Evolutionary conservation across 2,329 filamentous ascomycete genomes (phyloP), one percentile per base, ranked within the genome.

Genomic region (Daldinia sp.): DNA sequence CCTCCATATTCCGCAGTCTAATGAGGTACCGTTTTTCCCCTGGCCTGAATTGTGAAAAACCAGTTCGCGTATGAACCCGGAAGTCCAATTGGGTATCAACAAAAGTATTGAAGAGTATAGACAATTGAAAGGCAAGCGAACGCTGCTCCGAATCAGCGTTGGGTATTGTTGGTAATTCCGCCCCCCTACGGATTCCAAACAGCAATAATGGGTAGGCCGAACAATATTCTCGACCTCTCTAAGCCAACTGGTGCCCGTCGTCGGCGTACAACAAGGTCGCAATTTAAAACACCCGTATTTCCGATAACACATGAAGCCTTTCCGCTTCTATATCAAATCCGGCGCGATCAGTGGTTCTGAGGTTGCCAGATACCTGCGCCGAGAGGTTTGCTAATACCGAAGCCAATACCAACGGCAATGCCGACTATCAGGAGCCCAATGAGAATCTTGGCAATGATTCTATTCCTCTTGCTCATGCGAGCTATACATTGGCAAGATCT

Each of bases 301-400:
- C 23, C 13, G 51, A 54, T 23, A 54, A 37, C n/a, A 41, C 28
- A 53, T n/a, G 15, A 44, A 37, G 48, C 23, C 35, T 50, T 9
- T 6, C 12, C 12, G 15, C 33, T 44, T 51, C 42, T 6, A 51
- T 30, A 35, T 7, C 28, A 37, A 37, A 13, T 28, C 7, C 13
- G n/a, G 35, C 37, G 51, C 48, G 41, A 59, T 75, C 41, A 78
- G 57, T 71, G 55, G 55, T 76, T 69, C 30, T 74, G 68, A 55
- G 75, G 82, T 78, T 81, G 78, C 87, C 87, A 90, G 71, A 89
- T 87, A 15, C 83, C 82, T n/a, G 87, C 87, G 12, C 85, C 84
- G 1, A 89, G 80, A 2, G 87, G 84, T 77, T 87, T 89, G 82
- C 87, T 89, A 72, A 90, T 82, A 55, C 88, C 88, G 51, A 90